These are phyloP conservation scores for Saturnispora saitoi DNA, from an alignment of 805 yeast genomes.

Conservation along the genomic window DNA sequence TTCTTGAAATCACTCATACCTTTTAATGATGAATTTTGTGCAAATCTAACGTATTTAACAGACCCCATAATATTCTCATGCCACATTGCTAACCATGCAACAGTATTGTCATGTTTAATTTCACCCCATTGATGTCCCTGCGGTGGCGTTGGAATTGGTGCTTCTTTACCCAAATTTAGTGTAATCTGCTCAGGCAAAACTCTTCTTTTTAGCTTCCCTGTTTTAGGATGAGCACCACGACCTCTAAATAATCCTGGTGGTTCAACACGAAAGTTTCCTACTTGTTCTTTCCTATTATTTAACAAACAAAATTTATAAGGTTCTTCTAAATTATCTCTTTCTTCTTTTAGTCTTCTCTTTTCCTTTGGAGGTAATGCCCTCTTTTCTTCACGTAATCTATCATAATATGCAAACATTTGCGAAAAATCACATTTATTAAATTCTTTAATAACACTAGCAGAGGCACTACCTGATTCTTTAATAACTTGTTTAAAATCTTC, in stretches of 20 bases:
- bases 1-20: slow-evolving; percentile 87
- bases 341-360: slow-evolving; percentile 63
- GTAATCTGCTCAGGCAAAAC: slow-evolving; percentile 87
- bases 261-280: slow-evolving; percentile 89
- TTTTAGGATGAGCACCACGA: slow-evolving; percentile 94
- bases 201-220: slow-evolving; percentile 82
- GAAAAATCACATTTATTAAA: slow-evolving; percentile 73
- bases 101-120: slow-evolving; percentile 77
- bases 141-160: slow-evolving; percentile 73
- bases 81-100: slow-evolving; percentile 97
- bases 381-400: slow-evolving; percentile 60
- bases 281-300: slow-evolving; percentile 84
- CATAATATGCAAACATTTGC: slow-evolving; percentile 65
- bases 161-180: slow-evolving; percentile 67
- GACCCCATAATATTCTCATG: slow-evolving; percentile 81
- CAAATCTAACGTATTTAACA: slow-evolving; percentile 82
- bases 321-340: slow-evolving; percentile 70
- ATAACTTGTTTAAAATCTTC: slow-evolving; percentile 64
- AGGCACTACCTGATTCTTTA: slow-evolving; percentile 60
- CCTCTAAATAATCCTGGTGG: slow-evolving; percentile 96
- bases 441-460: slow-evolving; percentile 35
- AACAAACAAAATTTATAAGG: slow-evolving; percentile 70
- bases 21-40: slow-evolving; percentile 82
- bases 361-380: slow-evolving; percentile 62
- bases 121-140: slow-evolving; percentile 89